Conservation (phyloP, 163 green algal species). For the Coccomyxa subellipsoidea region DNA sequence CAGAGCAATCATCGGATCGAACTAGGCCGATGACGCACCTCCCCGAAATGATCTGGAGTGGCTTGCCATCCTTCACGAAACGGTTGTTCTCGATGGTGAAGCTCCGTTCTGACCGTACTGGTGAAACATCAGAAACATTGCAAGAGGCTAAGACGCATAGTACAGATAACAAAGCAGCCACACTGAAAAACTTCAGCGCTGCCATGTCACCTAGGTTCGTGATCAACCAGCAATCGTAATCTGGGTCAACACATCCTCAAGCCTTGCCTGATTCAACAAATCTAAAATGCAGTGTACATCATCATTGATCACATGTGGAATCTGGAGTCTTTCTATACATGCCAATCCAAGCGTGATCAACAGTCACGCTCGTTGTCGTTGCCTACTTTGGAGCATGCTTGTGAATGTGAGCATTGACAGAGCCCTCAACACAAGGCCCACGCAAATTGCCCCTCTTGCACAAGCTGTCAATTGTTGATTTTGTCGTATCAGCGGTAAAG, state of each 20-base stretch:
- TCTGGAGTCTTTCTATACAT: too few relatives aligned
- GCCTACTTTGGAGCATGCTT: not conserved
- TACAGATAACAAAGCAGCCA: not conserved
- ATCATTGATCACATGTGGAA: too few relatives aligned
- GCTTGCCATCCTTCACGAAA: slow-evolving; percentile 36
- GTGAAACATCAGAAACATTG: not conserved
- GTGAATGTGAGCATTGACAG: not conserved
- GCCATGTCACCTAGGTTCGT: not conserved
- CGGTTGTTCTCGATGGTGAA: slow-evolving; percentile 35
- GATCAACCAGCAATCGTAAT: not conserved
- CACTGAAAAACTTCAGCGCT: not conserved
- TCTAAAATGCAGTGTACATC: too few relatives aligned
- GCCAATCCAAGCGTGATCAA: not conserved
- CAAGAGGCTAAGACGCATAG: not conserved
- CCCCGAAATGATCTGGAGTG: slow-evolving; percentile 39
- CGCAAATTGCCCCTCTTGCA: not conserved
- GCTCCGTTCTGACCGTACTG: slow-evolving; percentile 9
- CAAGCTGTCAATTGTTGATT: not conserved
- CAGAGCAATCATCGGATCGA: too few relatives aligned
- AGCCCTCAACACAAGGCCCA: not conserved
- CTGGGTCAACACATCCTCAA: too few relatives aligned
- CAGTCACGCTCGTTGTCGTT: not conserved
- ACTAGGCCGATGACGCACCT: slow-evolving; percentile 16
- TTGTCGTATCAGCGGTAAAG: too few relatives aligned
- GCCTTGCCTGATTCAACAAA: too few relatives aligned